These are phyloP conservation scores for Colletotrichum euphorbiae DNA, from an alignment of 2,329 filamentous ascomycete species.

Conservation along the genomic window DNA sequence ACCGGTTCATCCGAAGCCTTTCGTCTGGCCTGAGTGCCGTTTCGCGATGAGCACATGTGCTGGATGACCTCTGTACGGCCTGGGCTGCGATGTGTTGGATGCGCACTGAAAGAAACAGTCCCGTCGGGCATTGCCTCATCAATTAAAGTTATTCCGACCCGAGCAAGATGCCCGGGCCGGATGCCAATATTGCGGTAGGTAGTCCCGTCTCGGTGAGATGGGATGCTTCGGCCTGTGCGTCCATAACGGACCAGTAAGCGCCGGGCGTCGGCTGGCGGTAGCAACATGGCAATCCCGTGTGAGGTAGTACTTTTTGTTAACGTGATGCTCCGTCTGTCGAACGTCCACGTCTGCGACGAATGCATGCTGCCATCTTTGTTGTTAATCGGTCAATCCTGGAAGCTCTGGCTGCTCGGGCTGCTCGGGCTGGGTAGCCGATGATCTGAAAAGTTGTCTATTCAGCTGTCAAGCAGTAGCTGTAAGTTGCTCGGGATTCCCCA, in stretches of 20 bases:
- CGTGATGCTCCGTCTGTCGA: no score
- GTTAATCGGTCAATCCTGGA: conserved; percentile 6
- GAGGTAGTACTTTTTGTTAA: no score
- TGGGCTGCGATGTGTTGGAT: background rate
- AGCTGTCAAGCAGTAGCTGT: background rate
- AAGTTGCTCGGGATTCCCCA: background rate
- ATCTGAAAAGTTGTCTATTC: conserved; percentile 1
- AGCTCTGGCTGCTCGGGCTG: conserved; percentile 1
- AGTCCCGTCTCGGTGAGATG: background rate
- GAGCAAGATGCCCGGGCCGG: background rate
- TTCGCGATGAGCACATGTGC: background rate
- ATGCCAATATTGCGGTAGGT: background rate
- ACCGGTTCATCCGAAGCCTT: conserved; percentile 11
- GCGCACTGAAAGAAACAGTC: background rate
- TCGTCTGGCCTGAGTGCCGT: background rate
- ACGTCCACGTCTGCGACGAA: background rate
- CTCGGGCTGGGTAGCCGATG: conserved; percentile 14
- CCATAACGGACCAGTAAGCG: no score
- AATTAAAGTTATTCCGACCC: background rate
- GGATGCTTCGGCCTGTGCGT: no score
- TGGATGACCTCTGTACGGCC: background rate
- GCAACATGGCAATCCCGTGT: no score
- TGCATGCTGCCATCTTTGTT: background rate
- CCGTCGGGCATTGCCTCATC: background rate
- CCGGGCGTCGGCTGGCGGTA: no score